Conservation (phyloP, 2,329 filamentous ascomycete species). For the Leptodontidium sp. region DNA sequence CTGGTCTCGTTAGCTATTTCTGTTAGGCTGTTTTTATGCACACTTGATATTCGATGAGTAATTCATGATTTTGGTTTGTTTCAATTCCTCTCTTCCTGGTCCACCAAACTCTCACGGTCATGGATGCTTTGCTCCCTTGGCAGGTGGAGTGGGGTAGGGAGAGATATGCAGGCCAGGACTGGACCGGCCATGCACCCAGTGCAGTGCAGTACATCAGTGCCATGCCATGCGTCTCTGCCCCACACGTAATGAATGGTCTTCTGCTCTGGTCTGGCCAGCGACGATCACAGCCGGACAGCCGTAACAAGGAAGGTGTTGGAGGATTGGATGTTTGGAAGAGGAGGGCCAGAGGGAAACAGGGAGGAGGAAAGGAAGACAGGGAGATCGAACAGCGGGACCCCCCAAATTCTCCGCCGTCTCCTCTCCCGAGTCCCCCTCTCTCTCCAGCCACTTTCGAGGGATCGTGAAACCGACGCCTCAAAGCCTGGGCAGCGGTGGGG, state of each 20-base stretch:
- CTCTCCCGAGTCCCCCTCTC: neutral
- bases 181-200: neutral
- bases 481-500: neutral
- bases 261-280: constrained; percentile 5
- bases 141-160: neutral
- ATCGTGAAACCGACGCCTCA: constrained; percentile 17
- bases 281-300: constrained; percentile 4
- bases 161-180: neutral
- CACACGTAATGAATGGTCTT: neutral
- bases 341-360: neutral
- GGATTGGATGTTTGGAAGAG: too few relatives aligned
- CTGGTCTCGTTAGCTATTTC: too few relatives aligned
- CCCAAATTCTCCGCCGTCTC: neutral
- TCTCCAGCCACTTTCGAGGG: constrained; percentile 5
- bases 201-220: neutral
- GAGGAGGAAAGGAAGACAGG: neutral
- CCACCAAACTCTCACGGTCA: constrained; percentile 1
- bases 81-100: neutral
- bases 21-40: too few relatives aligned
- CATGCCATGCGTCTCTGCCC: neutral
- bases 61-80: neutral
- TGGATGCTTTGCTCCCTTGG: neutral
- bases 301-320: neutral
- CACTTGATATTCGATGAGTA: too few relatives aligned
- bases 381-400: neutral